These are phyloP conservation scores for Diaporthe helianthi DNA, from an alignment of 2,329 filamentous ascomycete genomes.

Conservation along the genomic window DNA sequence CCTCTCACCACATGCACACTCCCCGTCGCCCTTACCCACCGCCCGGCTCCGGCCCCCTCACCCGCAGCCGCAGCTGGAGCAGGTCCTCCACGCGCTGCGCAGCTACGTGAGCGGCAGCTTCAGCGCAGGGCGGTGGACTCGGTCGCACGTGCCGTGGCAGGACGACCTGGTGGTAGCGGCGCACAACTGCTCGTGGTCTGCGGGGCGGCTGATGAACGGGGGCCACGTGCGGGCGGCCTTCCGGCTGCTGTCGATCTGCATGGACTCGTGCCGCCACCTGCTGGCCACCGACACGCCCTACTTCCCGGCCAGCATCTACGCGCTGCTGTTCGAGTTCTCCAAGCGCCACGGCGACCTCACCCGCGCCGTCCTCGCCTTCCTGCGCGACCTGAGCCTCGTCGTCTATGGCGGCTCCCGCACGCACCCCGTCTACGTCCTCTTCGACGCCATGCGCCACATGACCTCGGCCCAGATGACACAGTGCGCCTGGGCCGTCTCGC, in stretches of 20 bases:
- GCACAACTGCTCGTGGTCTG: constrained; percentile 20
- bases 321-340: constrained; percentile 24
- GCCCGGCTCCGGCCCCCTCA: background rate
- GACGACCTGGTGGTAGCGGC: background rate
- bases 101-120: constrained; percentile 24
- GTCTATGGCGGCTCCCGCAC: background rate
- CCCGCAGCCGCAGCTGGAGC: background rate
- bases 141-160: constrained; percentile 18
- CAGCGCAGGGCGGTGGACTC: constrained; percentile 14
- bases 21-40: background rate
- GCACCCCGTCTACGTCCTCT: constrained; percentile 1
- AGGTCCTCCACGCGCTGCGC: constrained; percentile 3
- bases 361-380: background rate
- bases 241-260: constrained; percentile 3
- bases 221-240: constrained; percentile 18
- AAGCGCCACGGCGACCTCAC: background rate
- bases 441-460: constrained; percentile 7
- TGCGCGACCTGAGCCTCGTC: constrained; percentile 18
- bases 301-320: constrained; percentile 20
- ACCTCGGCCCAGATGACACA: background rate
- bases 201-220: constrained; percentile 20
- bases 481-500: constrained; percentile 12
- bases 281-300: background rate
- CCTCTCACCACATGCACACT: background rate
- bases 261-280: constrained; percentile 12